phyloP scores from a whole-genome alignment of 768 basidiomycete species.

The Suillus subalutaceus region DNA sequence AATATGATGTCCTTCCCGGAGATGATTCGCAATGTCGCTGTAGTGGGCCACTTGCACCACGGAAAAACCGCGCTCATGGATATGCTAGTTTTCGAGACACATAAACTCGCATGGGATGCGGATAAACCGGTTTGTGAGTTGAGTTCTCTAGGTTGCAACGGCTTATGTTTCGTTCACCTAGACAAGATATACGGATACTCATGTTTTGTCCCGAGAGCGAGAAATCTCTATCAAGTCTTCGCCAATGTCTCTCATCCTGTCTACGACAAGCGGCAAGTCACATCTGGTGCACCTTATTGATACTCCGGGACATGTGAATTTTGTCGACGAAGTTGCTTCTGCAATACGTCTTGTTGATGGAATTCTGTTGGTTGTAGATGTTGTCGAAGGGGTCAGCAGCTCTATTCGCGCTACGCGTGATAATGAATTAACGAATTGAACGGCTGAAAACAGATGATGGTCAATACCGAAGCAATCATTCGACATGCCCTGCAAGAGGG shows the following conservation, averaged over 20 bases:
- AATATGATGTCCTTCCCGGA: conserved; percentile 91
- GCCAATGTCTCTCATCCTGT: conserved; percentile 91
- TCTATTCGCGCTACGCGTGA: background rate
- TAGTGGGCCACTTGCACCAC: conserved; percentile 96
- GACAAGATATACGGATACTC: conserved; percentile 96
- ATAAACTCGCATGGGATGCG: conserved; percentile 92
- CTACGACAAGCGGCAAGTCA: conserved; percentile 87
- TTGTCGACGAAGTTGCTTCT: conserved; percentile 95
- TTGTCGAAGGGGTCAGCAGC: conserved; percentile 84
- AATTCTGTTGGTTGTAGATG: conserved; percentile 92
- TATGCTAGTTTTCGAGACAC: conserved; percentile 96
- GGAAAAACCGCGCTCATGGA: conserved; percentile 97
- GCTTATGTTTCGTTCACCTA: conserved; percentile 38
- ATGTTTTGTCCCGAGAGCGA: conserved; percentile 84
- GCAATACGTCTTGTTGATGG: conserved; percentile 89
- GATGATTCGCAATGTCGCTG: conserved; percentile 94
- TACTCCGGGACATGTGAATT: conserved; percentile 98
- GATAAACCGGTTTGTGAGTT: conserved; percentile 73
- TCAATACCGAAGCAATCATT: conserved; percentile 85
- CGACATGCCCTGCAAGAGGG: conserved; percentile 89
- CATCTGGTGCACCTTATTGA: conserved; percentile 93
- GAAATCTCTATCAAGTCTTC: conserved; percentile 96
- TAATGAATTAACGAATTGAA: conserved; percentile 20
- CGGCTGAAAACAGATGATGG: conserved; percentile 71
- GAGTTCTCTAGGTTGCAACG: conserved; percentile 14